Percentiles rank a stretch among this genome's conserved stretches.
Evolutionary conservation across 2,329 filamentous ascomycete genomes (phyloP).

Genomic region (Penicillium sp.): DNA sequence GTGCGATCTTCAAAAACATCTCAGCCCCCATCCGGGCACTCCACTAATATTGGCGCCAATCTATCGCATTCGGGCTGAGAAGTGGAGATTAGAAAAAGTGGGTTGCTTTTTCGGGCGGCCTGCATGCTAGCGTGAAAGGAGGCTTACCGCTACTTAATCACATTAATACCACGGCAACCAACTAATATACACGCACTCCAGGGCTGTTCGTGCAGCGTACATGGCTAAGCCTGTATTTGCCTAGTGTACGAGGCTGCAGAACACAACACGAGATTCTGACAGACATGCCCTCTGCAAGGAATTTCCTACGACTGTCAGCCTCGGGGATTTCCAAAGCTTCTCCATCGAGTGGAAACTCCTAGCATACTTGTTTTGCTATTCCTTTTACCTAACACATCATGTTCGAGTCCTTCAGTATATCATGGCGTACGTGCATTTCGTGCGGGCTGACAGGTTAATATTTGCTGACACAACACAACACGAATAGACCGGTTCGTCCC

Average conservation of each 20-base stretch:
- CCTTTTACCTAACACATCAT: neutral
- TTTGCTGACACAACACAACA: neutral
- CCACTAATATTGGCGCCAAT: neutral
- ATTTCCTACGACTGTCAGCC: neutral
- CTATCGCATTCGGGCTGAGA: neutral
- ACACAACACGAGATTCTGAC: neutral
- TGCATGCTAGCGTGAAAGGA: neutral
- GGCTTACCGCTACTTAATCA: neutral
- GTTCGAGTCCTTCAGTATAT: neutral
- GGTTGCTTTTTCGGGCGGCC: neutral
- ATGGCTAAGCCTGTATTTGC: neutral
- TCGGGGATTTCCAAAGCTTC: neutral
- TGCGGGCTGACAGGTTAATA: neutral
- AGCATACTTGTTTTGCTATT: neutral
- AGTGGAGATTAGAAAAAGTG: neutral
- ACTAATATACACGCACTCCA: neutral
- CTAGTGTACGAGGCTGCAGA: neutral
- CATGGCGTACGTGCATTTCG: neutral
- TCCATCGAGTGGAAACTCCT: neutral
- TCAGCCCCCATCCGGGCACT: neutral
- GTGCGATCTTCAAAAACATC: too few species aligned
- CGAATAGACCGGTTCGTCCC: neutral
- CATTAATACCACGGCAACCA: neutral
- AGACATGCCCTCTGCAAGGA: neutral
- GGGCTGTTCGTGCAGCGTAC: neutral